Evolutionary conservation across 768 basidiomycete species (phyloP).

Genomic region (Rhodotorula taiwanensis): DNA sequence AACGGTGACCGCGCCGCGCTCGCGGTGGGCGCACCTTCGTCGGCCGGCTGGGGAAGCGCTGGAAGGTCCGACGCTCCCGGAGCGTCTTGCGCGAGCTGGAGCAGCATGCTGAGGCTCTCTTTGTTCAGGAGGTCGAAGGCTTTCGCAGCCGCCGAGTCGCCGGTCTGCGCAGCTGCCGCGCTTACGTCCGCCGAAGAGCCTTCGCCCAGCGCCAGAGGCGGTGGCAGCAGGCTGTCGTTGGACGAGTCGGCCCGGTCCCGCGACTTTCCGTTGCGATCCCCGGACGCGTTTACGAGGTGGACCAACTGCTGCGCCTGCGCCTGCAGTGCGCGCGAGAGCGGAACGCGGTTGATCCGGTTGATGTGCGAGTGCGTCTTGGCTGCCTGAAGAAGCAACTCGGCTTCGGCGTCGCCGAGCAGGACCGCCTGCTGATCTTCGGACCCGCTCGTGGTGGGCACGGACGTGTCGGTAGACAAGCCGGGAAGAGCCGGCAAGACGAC

Average conservation of each 20-base stretch:
- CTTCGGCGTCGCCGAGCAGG: conserved; percentile 39
- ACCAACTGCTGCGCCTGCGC: conserved; percentile 12
- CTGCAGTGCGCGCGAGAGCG: conserved; percentile 10
- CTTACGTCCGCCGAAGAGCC: too few relatives aligned
- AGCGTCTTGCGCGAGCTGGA: conserved; percentile 2
- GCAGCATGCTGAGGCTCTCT: too few relatives aligned
- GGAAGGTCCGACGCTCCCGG: too few relatives aligned
- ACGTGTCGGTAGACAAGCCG: neutral
- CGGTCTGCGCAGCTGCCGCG: too few relatives aligned
- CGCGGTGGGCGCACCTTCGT: too few relatives aligned
- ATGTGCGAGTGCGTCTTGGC: conserved; percentile 27
- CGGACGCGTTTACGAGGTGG: too few relatives aligned
- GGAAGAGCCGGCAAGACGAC: conserved; percentile 1
- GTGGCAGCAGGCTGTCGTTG: too few relatives aligned
- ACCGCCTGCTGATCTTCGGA: neutral
- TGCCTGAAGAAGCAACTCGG: conserved; percentile 37
- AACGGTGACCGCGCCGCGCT: too few relatives aligned
- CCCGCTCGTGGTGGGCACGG: neutral
- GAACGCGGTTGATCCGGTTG: conserved; percentile 19
- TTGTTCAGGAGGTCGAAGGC: neutral
- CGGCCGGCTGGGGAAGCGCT: too few relatives aligned
- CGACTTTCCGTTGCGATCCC: too few relatives aligned
- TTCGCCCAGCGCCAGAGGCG: neutral
- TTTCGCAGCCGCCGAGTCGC: too few relatives aligned
- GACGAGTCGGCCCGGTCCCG: too few relatives aligned